Evolutionary conservation across 2,329 filamentous ascomycete genomes (phyloP), one percentile per base, ranked within the genome.

Genomic region (Claviceps humidiphila): DNA sequence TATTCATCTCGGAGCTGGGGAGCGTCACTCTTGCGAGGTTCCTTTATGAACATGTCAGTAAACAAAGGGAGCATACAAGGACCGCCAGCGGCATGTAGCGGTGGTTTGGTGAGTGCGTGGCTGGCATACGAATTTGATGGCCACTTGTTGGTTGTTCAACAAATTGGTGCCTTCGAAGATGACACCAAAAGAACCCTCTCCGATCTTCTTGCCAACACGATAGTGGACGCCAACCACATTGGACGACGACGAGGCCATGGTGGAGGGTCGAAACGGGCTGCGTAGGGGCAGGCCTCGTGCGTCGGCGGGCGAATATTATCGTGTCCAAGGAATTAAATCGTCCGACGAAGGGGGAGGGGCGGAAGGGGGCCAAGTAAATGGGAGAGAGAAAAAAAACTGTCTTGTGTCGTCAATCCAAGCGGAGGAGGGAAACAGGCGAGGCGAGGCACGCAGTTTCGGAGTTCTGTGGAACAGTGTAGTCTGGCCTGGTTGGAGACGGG

Each of bases 191-290:
- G 89, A 95, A 59, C 91, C 91, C 80, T 97, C 93, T 69, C 93
- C 93, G 62, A 98, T 97, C 77, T 98, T 98, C 81, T 97, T 97
- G 63, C 93, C 93, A 60, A 98, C 93, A 60, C 93, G 82, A 72
- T 98, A 98, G 74, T 98, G 93, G 60, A 98, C 93, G 67, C 93
- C 93, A 64, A 97, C 93, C 61, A 98, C 93, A 72, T 97, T 97
- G 56, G 89, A 95, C 58, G 88, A 93, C 55, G 86, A 89, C 58
- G 87, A 90, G 54, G 88, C 82, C 88, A 93, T 93, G 67, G 64
- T 67, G 67, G 60, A 56, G 56, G 54, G 53, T 38, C 47, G 53
- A 39, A 39, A 47, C 26, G 40, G 54, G 26, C 40, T 47, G 53
- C 50, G 50, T 42, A 34, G 45, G 41, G 54, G 44, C 49, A 51